These are phyloP conservation scores for Discostella stelligeroides DNA, from an alignment of 108 stramenopile genomes.

Conservation along the genomic window DNA sequence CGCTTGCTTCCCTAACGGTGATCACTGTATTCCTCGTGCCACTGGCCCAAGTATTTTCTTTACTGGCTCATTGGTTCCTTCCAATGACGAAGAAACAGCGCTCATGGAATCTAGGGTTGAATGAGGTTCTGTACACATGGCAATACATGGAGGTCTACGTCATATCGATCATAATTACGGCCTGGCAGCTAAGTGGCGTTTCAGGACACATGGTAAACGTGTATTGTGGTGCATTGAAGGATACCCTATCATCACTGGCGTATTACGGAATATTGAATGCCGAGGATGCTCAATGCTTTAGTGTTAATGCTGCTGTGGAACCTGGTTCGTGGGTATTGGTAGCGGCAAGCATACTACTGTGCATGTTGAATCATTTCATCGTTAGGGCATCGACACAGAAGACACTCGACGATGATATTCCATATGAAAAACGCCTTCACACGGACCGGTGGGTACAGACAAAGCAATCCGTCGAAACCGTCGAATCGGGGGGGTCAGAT, in stretches of 20 bases:
- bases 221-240: constrained; percentile 62
- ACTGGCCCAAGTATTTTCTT: constrained; percentile 51
- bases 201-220: constrained; percentile 77
- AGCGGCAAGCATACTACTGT: constrained; percentile 29
- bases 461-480: constrained; percentile 13
- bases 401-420: constrained; percentile 20
- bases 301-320: constrained; percentile 63
- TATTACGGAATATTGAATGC: constrained; percentile 66
- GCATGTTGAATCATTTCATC: constrained; percentile 36
- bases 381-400: constrained; percentile 37
- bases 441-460: constrained; percentile 28
- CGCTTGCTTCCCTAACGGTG: constrained; percentile 63
- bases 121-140: constrained; percentile 77
- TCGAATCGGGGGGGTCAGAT: constrained; percentile 3
- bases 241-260: constrained; percentile 56
- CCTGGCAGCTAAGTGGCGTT: constrained; percentile 77
- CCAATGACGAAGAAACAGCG: constrained; percentile 48
- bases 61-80: constrained; percentile 61
- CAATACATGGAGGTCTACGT: constrained; percentile 87
- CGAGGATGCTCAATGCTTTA: constrained; percentile 81
- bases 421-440: constrained; percentile 30
- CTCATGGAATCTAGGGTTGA: constrained; percentile 31
- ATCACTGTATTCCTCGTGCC: constrained; percentile 75
- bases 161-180: constrained; percentile 66
- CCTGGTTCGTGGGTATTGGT: constrained; percentile 65